These are phyloP conservation scores for Monosporozyma aquatica DNA, from an alignment of 805 yeast species.

Conservation along the genomic window DNA sequence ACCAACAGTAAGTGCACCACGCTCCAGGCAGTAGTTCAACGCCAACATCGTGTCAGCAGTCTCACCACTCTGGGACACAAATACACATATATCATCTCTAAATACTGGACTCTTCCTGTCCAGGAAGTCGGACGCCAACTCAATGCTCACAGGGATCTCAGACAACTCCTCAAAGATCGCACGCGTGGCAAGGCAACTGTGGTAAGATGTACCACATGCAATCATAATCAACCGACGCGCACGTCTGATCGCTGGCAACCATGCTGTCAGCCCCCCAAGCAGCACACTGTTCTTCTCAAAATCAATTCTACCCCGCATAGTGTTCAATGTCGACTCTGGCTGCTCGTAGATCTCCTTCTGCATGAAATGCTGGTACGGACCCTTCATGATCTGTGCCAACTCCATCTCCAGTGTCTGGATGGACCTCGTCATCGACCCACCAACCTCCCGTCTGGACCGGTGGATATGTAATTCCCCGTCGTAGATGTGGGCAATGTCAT, in stretches of 20 bases:
- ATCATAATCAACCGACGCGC: slow-evolving; percentile 95
- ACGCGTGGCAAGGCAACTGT: slow-evolving; percentile 95
- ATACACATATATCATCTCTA: slow-evolving; percentile 95
- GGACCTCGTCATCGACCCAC: slow-evolving; percentile 87
- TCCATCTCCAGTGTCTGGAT: slow-evolving; percentile 96
- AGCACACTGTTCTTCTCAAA: slow-evolving; percentile 68
- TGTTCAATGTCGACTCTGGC: slow-evolving; percentile 95
- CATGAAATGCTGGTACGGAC: slow-evolving; percentile 93
- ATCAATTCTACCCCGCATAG: slow-evolving; percentile 98
- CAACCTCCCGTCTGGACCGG: slow-evolving; percentile 81
- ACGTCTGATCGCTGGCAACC: slow-evolving; percentile 81
- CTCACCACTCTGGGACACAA: slow-evolving; percentile 98
- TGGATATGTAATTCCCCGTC: slow-evolving; percentile 98
- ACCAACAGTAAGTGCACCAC: slow-evolving; percentile 96
- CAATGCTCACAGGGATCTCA: slow-evolving; percentile 88
- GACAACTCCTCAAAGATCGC: slow-evolving; percentile 93
- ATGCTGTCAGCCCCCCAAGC: slow-evolving; percentile 83
- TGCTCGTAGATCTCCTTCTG: slow-evolving; percentile 98
- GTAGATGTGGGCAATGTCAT: slow-evolving; percentile 95
- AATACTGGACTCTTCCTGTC: slow-evolving; percentile 95
- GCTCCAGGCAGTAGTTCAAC: slow-evolving; percentile 86
- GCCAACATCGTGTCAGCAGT: slow-evolving; percentile 97
- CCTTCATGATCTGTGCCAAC: slow-evolving; percentile 96
- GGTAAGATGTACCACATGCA: slow-evolving; percentile 99
- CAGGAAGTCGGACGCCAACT: slow-evolving; percentile 87